phyloP scores from a whole-genome alignment of 2,329 filamentous ascomycete genomes.

The Calonectria pteridis region DNA sequence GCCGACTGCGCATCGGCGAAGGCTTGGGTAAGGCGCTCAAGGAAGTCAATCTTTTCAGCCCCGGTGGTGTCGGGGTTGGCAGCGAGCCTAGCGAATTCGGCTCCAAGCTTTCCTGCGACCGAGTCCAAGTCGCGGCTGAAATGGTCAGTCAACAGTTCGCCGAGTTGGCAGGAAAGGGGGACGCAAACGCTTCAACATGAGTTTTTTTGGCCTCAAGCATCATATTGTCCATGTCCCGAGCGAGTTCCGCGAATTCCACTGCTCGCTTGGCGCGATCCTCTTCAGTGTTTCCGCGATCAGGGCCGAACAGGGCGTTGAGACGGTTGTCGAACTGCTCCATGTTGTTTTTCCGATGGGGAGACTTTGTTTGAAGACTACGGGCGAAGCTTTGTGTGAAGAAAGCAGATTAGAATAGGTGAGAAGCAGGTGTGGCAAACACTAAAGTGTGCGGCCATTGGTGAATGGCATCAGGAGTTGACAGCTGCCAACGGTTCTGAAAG shows the following conservation, averaged over 20 bases:
- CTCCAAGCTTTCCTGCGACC: not conserved
- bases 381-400: no score
- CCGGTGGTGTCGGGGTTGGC: not conserved
- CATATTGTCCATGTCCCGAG: not conserved
- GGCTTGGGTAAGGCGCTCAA: not conserved
- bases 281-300: not conserved
- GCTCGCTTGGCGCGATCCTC: not conserved
- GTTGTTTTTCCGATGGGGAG: not conserved
- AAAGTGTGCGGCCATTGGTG: not conserved
- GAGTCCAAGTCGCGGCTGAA: not conserved
- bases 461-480: not conserved
- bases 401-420: no score
- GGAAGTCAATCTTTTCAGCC: not conserved
- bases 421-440: not conserved
- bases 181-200: not conserved
- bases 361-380: no score
- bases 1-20: not conserved
- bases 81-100: not conserved
- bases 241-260: not conserved
- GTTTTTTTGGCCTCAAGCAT: not conserved
- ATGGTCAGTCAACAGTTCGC: no score
- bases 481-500: not conserved
- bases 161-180: no score
- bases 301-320: not conserved
- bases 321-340: not conserved